phyloP scores from a whole-genome alignment of 345 rosid genomes.

The Raphanus raphanistrum region DNA sequence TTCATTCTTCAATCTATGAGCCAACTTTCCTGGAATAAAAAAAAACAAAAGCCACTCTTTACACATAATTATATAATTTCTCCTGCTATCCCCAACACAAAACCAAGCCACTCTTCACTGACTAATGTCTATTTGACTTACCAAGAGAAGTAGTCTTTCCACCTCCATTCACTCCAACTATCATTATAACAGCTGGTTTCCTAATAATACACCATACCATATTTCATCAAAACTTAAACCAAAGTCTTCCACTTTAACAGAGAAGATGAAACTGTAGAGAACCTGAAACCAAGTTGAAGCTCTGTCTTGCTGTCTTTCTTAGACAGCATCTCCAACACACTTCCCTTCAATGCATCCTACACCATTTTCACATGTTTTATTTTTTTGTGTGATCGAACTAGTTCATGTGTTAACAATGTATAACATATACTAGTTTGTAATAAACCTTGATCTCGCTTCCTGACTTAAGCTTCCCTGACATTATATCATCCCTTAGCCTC shows the following conservation, averaged over 20 bases:
- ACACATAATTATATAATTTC: background rate
- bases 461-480: constrained; percentile 81
- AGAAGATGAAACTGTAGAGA: background rate
- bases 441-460: constrained; percentile 89
- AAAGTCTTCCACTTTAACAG: constrained; percentile 11
- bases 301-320: constrained; percentile 72
- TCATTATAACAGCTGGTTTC: constrained; percentile 89
- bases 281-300: constrained; percentile 93
- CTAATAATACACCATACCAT: constrained; percentile 40
- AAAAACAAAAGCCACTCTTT: constrained; percentile 24
- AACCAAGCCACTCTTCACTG: background rate
- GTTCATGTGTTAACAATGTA: background rate
- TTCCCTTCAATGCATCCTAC: constrained; percentile 83
- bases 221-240: constrained; percentile 5
- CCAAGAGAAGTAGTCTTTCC: constrained; percentile 99
- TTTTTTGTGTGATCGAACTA: background rate
- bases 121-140: constrained; percentile 35
- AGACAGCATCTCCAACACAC: constrained; percentile 68
- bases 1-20: constrained; percentile 80
- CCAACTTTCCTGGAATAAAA: constrained; percentile 75
- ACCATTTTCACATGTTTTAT: constrained; percentile 9
- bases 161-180: constrained; percentile 94
- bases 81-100: background rate
- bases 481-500: constrained; percentile 73
- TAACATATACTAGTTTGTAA: background rate